Conservation (phyloP, 805 yeast species). For the Candida fluviatilis region DNA sequence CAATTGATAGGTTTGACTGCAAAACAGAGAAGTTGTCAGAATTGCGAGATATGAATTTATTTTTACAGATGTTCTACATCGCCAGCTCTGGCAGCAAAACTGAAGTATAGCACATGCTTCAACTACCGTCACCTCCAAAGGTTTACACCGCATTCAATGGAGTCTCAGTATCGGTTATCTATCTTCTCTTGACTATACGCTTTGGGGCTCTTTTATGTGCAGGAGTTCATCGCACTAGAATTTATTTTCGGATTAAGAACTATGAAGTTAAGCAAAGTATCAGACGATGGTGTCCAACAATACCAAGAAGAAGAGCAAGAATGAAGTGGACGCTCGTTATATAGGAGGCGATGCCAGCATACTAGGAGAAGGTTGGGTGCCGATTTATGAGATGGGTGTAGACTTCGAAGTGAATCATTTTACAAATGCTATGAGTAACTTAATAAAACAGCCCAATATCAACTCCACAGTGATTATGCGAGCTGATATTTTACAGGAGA, state of each 20-base stretch:
- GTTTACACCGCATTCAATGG: too few relatives aligned
- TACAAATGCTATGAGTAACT: slow-evolving; percentile 71
- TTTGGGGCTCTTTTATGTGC: too few relatives aligned
- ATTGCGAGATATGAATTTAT: too few relatives aligned
- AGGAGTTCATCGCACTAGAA: background rate
- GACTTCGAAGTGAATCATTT: slow-evolving; percentile 56
- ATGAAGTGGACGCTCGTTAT: slow-evolving; percentile 7
- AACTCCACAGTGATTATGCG: slow-evolving; percentile 88
- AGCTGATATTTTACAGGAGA: slow-evolving; percentile 71
- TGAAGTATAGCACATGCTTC: too few relatives aligned
- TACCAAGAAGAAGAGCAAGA: slow-evolving; percentile 1
- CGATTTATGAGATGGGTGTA: slow-evolving; percentile 46
- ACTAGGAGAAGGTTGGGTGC: slow-evolving; percentile 62
- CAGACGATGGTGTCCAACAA: slow-evolving; percentile 3
- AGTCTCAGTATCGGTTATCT: too few relatives aligned
- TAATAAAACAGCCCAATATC: slow-evolving; percentile 80
- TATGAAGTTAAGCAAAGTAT: background rate
- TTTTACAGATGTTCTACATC: too few relatives aligned
- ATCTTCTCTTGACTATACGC: too few relatives aligned
- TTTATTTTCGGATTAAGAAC: background rate
- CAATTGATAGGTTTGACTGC: too few relatives aligned
- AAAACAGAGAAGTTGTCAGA: too few relatives aligned
- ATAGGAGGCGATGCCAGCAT: slow-evolving; percentile 28
- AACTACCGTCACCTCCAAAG: too few relatives aligned
- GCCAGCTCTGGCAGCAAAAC: too few relatives aligned